Conservation (phyloP, 2,329 filamentous ascomycete species). For the Pleurostoma richardsiae region DNA sequence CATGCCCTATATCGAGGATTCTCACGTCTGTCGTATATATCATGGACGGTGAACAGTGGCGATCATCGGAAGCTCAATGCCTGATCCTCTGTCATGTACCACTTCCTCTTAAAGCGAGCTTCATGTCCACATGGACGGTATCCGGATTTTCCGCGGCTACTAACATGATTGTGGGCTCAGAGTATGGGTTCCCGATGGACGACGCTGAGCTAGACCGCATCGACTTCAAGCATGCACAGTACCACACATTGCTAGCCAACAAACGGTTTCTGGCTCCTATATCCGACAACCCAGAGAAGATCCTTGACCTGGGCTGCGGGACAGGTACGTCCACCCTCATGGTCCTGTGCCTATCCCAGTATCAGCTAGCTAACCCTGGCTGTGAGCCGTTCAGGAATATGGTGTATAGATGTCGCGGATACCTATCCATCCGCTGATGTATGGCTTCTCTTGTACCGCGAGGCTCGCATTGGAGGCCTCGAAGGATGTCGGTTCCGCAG, state of each 20-base stretch:
- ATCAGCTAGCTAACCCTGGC: background rate
- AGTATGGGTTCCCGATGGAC: constrained; percentile 34
- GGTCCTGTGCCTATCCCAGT: too few species aligned
- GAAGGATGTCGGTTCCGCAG: background rate
- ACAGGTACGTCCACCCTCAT: constrained; percentile 13
- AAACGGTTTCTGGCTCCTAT: constrained; percentile 16
- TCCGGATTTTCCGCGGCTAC: too few species aligned
- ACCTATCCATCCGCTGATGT: constrained; percentile 7
- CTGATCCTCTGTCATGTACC: background rate
- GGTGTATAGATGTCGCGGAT: constrained; percentile 21
- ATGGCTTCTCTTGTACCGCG: background rate
- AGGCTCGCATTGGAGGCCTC: background rate
- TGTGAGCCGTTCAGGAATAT: constrained; percentile 16
- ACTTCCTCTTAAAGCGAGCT: background rate
- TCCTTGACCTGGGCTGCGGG: constrained; percentile 24
- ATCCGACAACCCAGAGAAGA: constrained; percentile 13
- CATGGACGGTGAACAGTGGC: too few species aligned
- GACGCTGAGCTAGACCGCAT: constrained; percentile 32
- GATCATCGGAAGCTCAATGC: background rate
- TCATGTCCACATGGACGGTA: too few species aligned
- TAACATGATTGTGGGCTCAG: constrained; percentile 9
- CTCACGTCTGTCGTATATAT: too few species aligned
- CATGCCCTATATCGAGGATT: too few species aligned
- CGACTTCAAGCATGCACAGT: constrained; percentile 32
- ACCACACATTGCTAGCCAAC: constrained; percentile 20